Evolutionary conservation across 2,329 filamentous ascomycete genomes (phyloP).

Genomic region (Claviceps paspali): DNA sequence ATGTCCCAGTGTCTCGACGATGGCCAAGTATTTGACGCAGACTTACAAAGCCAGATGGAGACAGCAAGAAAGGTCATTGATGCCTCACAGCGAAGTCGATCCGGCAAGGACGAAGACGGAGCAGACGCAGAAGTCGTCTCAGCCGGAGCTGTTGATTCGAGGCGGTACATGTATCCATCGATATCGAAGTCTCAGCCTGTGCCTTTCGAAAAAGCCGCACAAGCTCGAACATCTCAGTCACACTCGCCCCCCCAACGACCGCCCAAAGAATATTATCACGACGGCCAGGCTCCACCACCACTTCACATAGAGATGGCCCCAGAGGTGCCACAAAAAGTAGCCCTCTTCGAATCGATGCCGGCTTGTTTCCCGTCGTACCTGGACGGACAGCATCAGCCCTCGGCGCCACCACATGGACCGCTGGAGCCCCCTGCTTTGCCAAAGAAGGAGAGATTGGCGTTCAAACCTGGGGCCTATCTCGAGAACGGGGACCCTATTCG

Average conservation of each 20-base stretch:
- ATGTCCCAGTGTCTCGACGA: neutral
- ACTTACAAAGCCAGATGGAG: conserved; percentile 37
- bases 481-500: conserved; percentile 80
- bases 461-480: conserved; percentile 64
- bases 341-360: conserved; percentile 6
- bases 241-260: conserved; percentile 16
- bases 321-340: conserved; percentile 16
- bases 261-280: conserved; percentile 13
- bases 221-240: conserved; percentile 6
- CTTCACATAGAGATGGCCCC: conserved; percentile 8
- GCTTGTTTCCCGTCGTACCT: conserved; percentile 3
- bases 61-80: conserved; percentile 33
- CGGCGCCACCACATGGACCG: conserved; percentile 16
- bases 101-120: neutral
- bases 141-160: conserved; percentile 12
- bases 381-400: conserved; percentile 6
- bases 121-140: conserved; percentile 11
- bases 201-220: conserved; percentile 21
- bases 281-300: neutral
- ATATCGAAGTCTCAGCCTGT: conserved; percentile 36
- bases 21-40: conserved; percentile 21
- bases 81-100: neutral
- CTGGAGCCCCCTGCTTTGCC: conserved; percentile 13
- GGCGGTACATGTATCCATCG: conserved; percentile 39
- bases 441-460: conserved; percentile 48